Evolutionary conservation across 1,284 basidiomycete species (phyloP).

Genomic region (Tremellales sp.): DNA sequence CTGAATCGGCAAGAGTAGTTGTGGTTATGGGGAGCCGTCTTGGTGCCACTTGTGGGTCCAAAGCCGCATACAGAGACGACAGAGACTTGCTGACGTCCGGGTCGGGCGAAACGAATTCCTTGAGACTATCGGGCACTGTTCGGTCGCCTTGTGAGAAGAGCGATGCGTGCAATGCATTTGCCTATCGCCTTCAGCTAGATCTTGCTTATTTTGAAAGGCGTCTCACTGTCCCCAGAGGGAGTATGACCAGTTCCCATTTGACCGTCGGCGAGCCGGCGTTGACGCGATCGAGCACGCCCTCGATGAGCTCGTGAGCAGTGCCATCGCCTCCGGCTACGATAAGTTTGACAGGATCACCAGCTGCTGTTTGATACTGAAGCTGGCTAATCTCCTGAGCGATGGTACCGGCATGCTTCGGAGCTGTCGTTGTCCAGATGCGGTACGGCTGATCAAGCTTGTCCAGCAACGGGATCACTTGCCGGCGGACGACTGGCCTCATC

Average conservation of each 20-base stretch:
- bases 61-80: constrained; percentile 1
- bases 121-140: too few species aligned
- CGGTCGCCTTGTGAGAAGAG: too few species aligned
- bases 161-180: constrained; percentile 77
- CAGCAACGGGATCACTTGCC: constrained; percentile 65
- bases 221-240: constrained; percentile 68
- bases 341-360: constrained; percentile 47
- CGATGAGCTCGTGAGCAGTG: constrained; percentile 81
- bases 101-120: constrained; percentile 53
- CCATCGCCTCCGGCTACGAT: constrained; percentile 81
- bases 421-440: constrained; percentile 54
- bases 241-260: constrained; percentile 46
- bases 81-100: constrained; percentile 40
- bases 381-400: constrained; percentile 21
- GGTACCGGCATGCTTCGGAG: constrained; percentile 59
- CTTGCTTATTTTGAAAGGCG: neutral
- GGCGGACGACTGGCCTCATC: constrained; percentile 52
- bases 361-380: neutral
- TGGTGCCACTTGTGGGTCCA: constrained; percentile 18
- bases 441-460: constrained; percentile 36
- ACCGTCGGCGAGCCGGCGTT: neutral
- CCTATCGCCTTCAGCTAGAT: constrained; percentile 39
- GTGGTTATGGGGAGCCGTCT: constrained; percentile 59
- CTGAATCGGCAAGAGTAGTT: constrained; percentile 48
- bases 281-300: constrained; percentile 51